phyloP scores from a whole-genome alignment of 2,329 filamentous ascomycete species.

The Thyridium curvatum region DNA sequence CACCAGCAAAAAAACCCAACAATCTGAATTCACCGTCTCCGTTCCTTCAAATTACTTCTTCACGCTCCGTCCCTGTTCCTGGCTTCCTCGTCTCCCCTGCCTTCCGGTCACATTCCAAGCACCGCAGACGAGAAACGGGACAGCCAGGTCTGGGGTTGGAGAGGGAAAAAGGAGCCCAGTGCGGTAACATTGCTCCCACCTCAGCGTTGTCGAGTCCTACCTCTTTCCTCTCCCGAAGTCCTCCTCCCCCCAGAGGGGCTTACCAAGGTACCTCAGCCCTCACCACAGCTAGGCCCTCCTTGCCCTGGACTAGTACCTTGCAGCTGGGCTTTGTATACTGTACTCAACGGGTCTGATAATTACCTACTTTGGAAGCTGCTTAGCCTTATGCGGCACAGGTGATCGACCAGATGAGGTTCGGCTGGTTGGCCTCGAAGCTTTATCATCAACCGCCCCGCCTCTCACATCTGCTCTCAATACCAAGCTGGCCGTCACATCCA shows the following conservation, averaged over 20 bases:
- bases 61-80: constrained; percentile 7
- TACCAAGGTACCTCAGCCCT: background rate
- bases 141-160: too few species aligned
- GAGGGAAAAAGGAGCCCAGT: too few species aligned
- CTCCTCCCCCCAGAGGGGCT: background rate
- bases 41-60: constrained; percentile 19
- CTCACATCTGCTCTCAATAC: constrained; percentile 27
- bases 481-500: constrained; percentile 41
- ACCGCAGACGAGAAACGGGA: too few species aligned
- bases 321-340: constrained; percentile 4
- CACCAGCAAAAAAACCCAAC: too few species aligned
- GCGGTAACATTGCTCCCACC: too few species aligned
- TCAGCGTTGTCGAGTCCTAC: too few species aligned
- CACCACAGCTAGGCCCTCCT: constrained; percentile 2
- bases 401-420: constrained; percentile 41
- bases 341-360: constrained; percentile 15
- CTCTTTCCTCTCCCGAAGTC: too few species aligned
- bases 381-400: constrained; percentile 25
- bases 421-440: constrained; percentile 33
- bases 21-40: constrained; percentile 16
- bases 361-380: constrained; percentile 18
- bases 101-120: constrained; percentile 5
- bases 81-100: constrained; percentile 7
- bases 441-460: constrained; percentile 34
- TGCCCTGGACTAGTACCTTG: background rate